Evolutionary conservation across 148 eudicot species (phyloP), one percentile per base, ranked within the genome.

Genomic region (Rheum nobile): DNA sequence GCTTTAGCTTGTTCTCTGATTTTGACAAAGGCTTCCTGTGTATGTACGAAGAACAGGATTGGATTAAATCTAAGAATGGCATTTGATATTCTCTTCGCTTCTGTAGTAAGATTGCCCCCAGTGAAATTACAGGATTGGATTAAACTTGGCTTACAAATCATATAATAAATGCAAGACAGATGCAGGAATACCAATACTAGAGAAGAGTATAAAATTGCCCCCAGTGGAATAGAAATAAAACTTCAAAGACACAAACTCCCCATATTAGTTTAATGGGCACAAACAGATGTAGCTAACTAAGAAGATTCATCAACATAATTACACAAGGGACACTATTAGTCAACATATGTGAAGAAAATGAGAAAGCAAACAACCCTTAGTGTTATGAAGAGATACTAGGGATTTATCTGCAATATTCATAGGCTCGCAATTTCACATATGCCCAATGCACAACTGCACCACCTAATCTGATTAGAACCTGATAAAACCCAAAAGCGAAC

Each of bases 1-100:
- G 99, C 97, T 80, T 91, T 95, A 69, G 99, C 97, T 82, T 95
- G 99, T 81, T 95, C 99, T 79, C 91, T 90, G 71, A 95, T 90
- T 82, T 95, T 95, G 48, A 91, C 83, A 68, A 95, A 95, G 21
- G 99, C 99, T 75, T 95, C 99, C 99, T 95, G 90, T 83, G 79
- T 37, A 76, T 22, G 70, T 43, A 22, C 11, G 29, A 72, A 44
- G 11, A 32, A 26, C 41, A 79, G 6, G 34, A 59, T 59, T 59
- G 16, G 67, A 59, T 59, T 59, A 11, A 59, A 24, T 57, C 17
- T 59, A 28, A 55, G 67, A 59, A 26, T 24, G 16, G 34, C 67
- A 26, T 59, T 59, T 26, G 17, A 59, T 26, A 28, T 26, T 29
- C 67, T 55, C 65, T 57, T 41, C 67, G 11, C 34, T 24, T 57